phyloP scores from a whole-genome alignment of 1,284 basidiomycete genomes.

The Ceratobasidium sp. region DNA sequence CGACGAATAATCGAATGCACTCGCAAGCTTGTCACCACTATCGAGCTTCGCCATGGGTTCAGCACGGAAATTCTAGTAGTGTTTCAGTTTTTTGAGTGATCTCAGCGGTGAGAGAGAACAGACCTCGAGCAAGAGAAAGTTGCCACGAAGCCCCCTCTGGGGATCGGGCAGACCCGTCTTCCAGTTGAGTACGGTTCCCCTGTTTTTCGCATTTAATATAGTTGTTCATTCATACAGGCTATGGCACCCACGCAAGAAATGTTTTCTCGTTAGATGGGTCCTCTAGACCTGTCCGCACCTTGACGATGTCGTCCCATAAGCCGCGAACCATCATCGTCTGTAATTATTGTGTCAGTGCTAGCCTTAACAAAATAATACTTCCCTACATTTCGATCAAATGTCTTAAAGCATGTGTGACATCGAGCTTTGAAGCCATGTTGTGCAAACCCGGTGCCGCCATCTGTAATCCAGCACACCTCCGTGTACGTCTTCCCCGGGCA shows the following conservation, averaged over 20 bases:
- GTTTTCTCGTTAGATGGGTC: background rate
- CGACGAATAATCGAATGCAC: background rate
- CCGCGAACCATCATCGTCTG: conserved; percentile 20
- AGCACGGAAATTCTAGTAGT: conserved; percentile 1
- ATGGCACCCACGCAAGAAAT: conserved; percentile 1
- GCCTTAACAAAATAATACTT: background rate
- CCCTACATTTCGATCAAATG: conserved; percentile 20
- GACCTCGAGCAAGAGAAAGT: conserved; percentile 20
- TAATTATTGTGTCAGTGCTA: background rate
- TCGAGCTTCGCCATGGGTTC: background rate
- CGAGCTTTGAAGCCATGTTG: conserved; percentile 32
- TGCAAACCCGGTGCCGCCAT: conserved; percentile 28
- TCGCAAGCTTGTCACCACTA: conserved; percentile 19
- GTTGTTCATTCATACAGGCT: background rate
- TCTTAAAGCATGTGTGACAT: conserved; percentile 25
- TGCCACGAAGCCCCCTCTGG: background rate
- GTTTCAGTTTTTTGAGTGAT: background rate
- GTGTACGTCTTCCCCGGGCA: conserved; percentile 15
- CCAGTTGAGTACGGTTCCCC: conserved; percentile 16
- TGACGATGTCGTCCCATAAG: conserved; percentile 24
- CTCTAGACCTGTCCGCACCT: conserved; percentile 3
- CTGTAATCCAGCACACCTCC: conserved; percentile 42
- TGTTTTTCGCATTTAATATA: background rate
- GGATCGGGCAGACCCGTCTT: conserved; percentile 1
- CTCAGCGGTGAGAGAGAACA: background rate